Percentiles rank a stretch among this genome's conserved stretches.
Conservation (phyloP, 1,284 basidiomycete genomes). For the Trametes hirsuta region DNA sequence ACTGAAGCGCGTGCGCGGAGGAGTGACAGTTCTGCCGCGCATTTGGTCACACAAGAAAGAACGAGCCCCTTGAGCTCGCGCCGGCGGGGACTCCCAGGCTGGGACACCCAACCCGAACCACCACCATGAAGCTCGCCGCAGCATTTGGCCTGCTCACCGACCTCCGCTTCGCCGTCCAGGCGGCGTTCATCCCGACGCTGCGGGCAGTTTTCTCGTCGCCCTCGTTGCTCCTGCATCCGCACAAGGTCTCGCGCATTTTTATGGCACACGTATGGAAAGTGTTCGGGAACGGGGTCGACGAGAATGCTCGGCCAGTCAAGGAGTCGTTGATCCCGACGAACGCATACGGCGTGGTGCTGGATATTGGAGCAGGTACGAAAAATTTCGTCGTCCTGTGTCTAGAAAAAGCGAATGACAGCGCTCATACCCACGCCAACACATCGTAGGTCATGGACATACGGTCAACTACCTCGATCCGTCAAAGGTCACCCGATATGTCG, state of each 20-base stretch:
- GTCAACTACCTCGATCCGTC: slow-evolving; percentile 58
- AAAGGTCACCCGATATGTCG: slow-evolving; percentile 63
- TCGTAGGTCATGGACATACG: slow-evolving; percentile 62
- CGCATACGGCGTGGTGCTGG: slow-evolving; percentile 65
- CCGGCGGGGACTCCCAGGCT: neutral
- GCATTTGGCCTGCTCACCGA: slow-evolving; percentile 46
- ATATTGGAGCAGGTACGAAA: slow-evolving; percentile 65
- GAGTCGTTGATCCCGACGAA: slow-evolving; percentile 51
- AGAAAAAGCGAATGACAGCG: neutral
- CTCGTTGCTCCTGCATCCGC: slow-evolving; percentile 48
- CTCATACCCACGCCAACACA: neutral
- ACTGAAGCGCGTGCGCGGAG: neutral
- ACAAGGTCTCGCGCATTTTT: slow-evolving; percentile 53
- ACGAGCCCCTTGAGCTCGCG: neutral
- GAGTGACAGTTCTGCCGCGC: neutral
- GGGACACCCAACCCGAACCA: neutral
- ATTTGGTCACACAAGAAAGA: neutral
- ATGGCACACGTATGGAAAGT: slow-evolving; percentile 61
- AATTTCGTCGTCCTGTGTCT: neutral
- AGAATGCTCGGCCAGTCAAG: slow-evolving; percentile 47
- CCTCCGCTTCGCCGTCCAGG: slow-evolving; percentile 41
- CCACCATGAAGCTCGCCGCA: slow-evolving; percentile 47
- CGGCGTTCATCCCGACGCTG: slow-evolving; percentile 55
- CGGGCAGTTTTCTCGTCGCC: slow-evolving; percentile 45
- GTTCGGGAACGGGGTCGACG: slow-evolving; percentile 56